phyloP scores from a whole-genome alignment of 371 early-diverging fungal genomes.

The Mortierella sp. region DNA sequence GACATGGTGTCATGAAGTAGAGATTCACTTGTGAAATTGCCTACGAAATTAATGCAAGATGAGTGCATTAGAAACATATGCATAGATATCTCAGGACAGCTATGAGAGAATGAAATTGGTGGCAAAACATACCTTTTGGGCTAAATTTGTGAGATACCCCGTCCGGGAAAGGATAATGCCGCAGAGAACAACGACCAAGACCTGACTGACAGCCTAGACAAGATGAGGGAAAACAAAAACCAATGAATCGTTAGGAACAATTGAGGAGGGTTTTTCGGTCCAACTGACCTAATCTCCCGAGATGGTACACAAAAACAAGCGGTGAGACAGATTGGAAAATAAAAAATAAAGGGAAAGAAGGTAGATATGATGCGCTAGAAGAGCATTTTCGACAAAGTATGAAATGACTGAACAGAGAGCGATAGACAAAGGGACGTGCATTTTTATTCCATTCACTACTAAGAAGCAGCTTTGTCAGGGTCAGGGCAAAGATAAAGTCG shows the following conservation, averaged over 20 bases:
- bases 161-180: conserved; percentile 42
- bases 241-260: no score
- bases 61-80: background rate
- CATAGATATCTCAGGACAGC: background rate
- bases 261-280: no score
- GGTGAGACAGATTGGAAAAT: no score
- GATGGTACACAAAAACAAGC: no score
- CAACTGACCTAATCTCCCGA: no score
- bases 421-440: background rate
- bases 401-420: background rate
- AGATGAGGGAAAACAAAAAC: background rate
- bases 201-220: conserved; percentile 46
- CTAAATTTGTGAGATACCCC: conserved; percentile 44
- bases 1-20: conserved; percentile 81
- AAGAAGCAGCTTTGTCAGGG: background rate
- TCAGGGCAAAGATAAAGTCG: background rate
- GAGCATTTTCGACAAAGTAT: background rate
- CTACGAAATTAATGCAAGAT: conserved; percentile 50
- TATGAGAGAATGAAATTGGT: background rate
- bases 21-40: conserved; percentile 78
- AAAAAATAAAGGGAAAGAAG: background rate
- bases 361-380: background rate
- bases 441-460: background rate
- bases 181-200: conserved; percentile 34
- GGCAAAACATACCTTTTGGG: conserved; percentile 38